Percentiles rank a stretch among this genome's conserved stretches.
Evolutionary conservation across 768 basidiomycete species (phyloP).

Genomic region (Tulasnella calospora): DNA sequence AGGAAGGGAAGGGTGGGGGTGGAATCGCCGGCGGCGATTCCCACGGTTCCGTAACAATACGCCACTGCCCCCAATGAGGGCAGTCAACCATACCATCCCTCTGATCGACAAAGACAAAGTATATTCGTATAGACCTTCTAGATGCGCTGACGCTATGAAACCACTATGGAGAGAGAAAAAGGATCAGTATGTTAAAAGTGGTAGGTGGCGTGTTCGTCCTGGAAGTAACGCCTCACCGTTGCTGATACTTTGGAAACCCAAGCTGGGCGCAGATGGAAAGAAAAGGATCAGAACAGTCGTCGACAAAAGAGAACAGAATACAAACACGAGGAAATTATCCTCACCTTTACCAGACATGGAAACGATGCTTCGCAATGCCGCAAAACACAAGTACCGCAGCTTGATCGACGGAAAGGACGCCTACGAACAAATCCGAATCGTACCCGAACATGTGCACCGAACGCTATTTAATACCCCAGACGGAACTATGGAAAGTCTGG

Average conservation of each 20-base stretch:
- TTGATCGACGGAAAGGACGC: conserved; percentile 20
- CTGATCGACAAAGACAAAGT: conserved; percentile 13
- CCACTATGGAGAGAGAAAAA: conserved; percentile 13
- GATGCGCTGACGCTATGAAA: conserved; percentile 11
- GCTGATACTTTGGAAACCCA: background rate
- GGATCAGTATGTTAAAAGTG: background rate
- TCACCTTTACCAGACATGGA: conserved; percentile 24
- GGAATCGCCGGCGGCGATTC: no score
- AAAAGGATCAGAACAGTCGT: conserved; percentile 14
- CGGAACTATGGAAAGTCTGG: conserved; percentile 21
- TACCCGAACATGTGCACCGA: conserved; percentile 12
- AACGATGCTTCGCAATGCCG: conserved; percentile 13
- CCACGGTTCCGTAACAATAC: no score
- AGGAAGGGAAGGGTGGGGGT: no score
- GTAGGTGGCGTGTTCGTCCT: background rate
- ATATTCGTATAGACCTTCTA: conserved; percentile 5
- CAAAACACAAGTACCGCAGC: conserved; percentile 14
- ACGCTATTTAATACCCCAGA: conserved; percentile 16
- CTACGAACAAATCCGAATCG: conserved; percentile 17
- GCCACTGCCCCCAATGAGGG: conserved; percentile 3
- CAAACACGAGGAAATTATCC: conserved; percentile 11
- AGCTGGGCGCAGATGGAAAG: conserved; percentile 10
- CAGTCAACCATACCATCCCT: conserved; percentile 12
- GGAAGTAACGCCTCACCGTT: conserved; percentile 8
- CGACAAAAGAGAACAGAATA: conserved; percentile 12